Percentiles rank a stretch among this genome's conserved stretches.
phyloP scores from a whole-genome alignment of 2,329 filamentous ascomycete genomes.

The Rutstroemia sp. region DNA sequence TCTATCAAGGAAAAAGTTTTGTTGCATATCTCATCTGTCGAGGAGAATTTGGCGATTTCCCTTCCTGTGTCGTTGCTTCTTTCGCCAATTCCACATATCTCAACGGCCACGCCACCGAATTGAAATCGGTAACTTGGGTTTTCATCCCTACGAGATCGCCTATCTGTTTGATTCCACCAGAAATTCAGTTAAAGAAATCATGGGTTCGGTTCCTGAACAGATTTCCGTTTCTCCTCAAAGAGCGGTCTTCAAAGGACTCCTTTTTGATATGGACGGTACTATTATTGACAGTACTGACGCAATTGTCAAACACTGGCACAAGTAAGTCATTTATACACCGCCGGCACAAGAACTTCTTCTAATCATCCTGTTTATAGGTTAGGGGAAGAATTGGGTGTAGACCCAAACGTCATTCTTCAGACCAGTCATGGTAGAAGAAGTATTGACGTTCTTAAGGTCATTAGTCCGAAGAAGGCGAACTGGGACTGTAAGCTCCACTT shows the following conservation, averaged over 20 bases:
- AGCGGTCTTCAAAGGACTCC: constrained; percentile 22
- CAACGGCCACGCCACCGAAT: constrained; percentile 19
- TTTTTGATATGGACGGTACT: constrained; percentile 67
- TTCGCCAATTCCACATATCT: constrained; percentile 17
- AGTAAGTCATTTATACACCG: constrained; percentile 20
- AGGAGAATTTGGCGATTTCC: constrained; percentile 1
- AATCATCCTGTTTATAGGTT: constrained; percentile 42
- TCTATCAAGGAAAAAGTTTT: constrained; percentile 3
- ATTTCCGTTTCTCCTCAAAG: constrained; percentile 20
- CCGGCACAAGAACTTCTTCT: neutral
- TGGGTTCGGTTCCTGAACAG: constrained; percentile 20
- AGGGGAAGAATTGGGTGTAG: constrained; percentile 74
- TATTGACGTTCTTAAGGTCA: constrained; percentile 75
- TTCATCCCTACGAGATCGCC: neutral
- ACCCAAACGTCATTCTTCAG: constrained; percentile 75
- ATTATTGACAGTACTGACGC: constrained; percentile 76
- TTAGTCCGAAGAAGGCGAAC: constrained; percentile 79
- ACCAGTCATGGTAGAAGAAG: constrained; percentile 86
- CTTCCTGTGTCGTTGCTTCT: neutral
- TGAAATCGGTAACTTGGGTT: constrained; percentile 16
- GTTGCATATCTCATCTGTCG: neutral
- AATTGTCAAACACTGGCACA: constrained; percentile 70
- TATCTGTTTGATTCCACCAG: neutral
- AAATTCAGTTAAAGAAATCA: constrained; percentile 1
- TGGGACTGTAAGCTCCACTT: constrained; percentile 68